phyloP scores from a whole-genome alignment of 306 rosid genomes.

The Sechiopsis laciniata region DNA sequence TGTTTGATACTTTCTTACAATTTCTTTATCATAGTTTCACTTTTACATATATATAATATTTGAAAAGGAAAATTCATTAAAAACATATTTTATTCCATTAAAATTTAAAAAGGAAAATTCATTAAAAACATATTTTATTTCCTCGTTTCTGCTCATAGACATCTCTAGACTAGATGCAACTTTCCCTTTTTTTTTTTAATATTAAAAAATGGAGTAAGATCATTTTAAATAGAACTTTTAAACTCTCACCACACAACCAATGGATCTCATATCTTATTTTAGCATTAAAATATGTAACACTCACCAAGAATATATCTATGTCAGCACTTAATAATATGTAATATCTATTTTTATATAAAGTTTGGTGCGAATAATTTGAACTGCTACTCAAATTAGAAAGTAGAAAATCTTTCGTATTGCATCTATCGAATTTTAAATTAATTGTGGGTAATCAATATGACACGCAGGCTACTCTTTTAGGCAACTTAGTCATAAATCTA shows the following conservation, averaged over 20 bases:
- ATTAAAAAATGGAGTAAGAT: background rate
- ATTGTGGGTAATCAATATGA: background rate
- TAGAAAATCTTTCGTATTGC: background rate
- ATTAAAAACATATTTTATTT: too few species aligned
- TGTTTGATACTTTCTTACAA: too few species aligned
- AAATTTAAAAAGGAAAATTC: too few species aligned
- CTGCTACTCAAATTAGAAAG: conserved; percentile 20
- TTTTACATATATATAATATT: too few species aligned
- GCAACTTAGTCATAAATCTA: background rate
- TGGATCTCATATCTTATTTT: conserved; percentile 12
- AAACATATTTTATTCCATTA: too few species aligned
- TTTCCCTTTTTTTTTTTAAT: background rate
- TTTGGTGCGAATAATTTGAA: conserved; percentile 10
- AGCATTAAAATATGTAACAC: background rate
- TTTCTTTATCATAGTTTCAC: too few species aligned
- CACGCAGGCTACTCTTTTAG: conserved; percentile 4
- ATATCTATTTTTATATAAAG: background rate
- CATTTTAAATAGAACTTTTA: background rate
- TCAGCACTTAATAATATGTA: background rate
- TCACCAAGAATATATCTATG: background rate
- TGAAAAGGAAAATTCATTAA: too few species aligned
- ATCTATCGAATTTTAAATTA: background rate
- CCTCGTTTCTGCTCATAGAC: too few species aligned
- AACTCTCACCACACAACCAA: conserved; percentile 2
- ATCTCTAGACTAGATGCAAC: too few species aligned